Base-by-base conservation (phyloP, 768 basidiomycete genomes). In the Naganishia onofrii region DNA sequence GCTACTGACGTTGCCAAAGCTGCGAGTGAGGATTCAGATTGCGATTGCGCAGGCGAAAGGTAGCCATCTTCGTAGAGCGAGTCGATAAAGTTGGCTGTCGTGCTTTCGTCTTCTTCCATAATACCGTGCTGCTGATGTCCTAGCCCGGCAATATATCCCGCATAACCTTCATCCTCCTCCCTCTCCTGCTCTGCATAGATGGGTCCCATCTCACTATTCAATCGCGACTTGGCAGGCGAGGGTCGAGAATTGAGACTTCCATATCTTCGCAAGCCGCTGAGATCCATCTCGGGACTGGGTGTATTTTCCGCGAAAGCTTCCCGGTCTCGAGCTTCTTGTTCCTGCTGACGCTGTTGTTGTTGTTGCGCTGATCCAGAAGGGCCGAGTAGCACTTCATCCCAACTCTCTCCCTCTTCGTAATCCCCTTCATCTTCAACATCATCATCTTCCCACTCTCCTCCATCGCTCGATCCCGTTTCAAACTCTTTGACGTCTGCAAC, bases 401-500 rank as follows among this genome's bases (percentile, higher is more conserved):
- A 63, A n/a, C 74, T 73, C 23, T 74, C 77, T 21, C 65, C 71
- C n/a, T 74, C 73, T 28, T 76, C 71, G n/a, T 74, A 75, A 17
- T 72, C 73, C 15, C 74, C 72, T 5, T 65, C 53, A 21, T 74
- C 67, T 29, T 72, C 73, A 15, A 73, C 72, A 0, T 65, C 53
- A 0, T 65, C 53, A 21, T 74, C 67, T 29, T 75, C 74, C 69
- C 77, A 76, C 31, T 71, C 67, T 53, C 74, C 77, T 5, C 75
- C 74, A 51, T 78, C 76, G 7, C 75, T 71, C 31, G 72, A 74
- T 63, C 76, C 74, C 7, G 63, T 67, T 53, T 80, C 78, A 63
- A 79, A 80, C 68, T 80, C 79, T 64, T 79, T 79, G 67, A 80
- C 79, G 60, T 80, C 76, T 9, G 79, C 78, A 0, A 79, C 75